Evolutionary conservation across 1,139 yeast species (phyloP).

Genomic region (Sugiyamaella novakii): DNA sequence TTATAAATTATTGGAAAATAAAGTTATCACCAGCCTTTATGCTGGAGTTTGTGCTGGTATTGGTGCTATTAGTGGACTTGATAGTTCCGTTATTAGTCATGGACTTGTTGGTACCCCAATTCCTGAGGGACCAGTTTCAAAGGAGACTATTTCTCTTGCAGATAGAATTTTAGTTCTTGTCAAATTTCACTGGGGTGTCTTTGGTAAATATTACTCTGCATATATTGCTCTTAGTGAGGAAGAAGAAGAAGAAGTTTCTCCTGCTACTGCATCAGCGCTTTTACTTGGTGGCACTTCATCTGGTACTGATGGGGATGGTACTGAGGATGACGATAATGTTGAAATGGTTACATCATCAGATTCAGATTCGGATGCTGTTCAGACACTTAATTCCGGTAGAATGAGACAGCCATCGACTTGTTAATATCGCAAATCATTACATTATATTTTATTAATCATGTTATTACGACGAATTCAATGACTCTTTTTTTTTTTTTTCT

Average conservation of each 20-base stretch:
- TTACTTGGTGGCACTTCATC: constrained; percentile 1
- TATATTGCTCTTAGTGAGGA: constrained; percentile 25
- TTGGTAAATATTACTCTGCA: constrained; percentile 47
- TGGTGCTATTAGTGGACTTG: constrained; percentile 30
- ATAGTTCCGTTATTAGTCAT: constrained; percentile 22
- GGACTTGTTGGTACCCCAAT: constrained; percentile 27
- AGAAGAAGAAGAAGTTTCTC: constrained; percentile 15
- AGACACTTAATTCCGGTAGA: constrained; percentile 16
- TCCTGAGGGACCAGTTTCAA: constrained; percentile 34
- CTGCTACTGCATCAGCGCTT: constrained; percentile 2
- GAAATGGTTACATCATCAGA: constrained; percentile 10
- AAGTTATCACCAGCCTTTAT: constrained; percentile 34
- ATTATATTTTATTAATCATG: no score
- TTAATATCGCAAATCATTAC: constrained; percentile 5
- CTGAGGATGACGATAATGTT: constrained; percentile 6
- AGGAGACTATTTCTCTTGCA: constrained; percentile 54
- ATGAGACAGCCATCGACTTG: constrained; percentile 26
- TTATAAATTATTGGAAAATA: constrained; percentile 72
- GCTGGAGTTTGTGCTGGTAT: constrained; percentile 27
- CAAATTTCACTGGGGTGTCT: constrained; percentile 76
- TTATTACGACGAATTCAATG: constrained; percentile 8
- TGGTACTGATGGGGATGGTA: not conserved
- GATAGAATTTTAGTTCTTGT: constrained; percentile 58
- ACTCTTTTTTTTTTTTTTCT: constrained; percentile 2
- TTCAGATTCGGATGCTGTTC: constrained; percentile 11